Base-by-base conservation (phyloP, 108 stramenopile genomes). In the Cyclotella baltica region DNA sequence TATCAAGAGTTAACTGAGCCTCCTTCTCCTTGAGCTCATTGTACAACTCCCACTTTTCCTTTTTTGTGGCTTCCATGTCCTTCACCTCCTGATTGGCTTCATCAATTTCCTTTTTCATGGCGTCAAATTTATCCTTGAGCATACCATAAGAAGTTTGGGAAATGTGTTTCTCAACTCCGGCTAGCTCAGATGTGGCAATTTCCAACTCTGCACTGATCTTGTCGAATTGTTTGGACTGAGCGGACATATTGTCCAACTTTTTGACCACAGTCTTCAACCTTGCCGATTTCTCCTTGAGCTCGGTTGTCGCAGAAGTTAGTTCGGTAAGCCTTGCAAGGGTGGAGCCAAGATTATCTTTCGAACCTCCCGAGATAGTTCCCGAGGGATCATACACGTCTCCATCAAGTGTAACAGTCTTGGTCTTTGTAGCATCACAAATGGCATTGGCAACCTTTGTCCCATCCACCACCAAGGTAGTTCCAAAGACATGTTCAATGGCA, bases 381-480 rank as follows among this genome's bases (percentile, higher is more conserved):
- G 96, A 89, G 0, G 99, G 99, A 73, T 99, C 98, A 77, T 96
- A 98, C 19, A 96, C 89, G 73, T 99, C 99, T 37, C 99, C 99
- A 30, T 97, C 96, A 30, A 97, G 75, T 27, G 99, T 99, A 4
- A 99, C 98, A 16, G 96, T 96, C 34, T 89, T 88, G 20, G 95
- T 92, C 57, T 92, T 92, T 35, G 98, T 96, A 8, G 86, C 80
- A 78, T 98, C 98, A 50, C 98, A 98, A 68, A 97, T 96, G 10
- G 85, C 67, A 74, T 96, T 97, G 1, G 98, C 99, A 53, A 96
- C 87, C 59, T 94, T 89, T 20, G 88, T 83, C 28, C 84, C 84
- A 72, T 98, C 97, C 59, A 98, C 98, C 34, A 99, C 93, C 52
- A 99, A 80, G 51, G 91, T 88, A 23, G 88, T 75, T 29, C 99